Evolutionary conservation across 129 eudicot species (phyloP).

Genomic region (Centaurea solstitialis): DNA sequence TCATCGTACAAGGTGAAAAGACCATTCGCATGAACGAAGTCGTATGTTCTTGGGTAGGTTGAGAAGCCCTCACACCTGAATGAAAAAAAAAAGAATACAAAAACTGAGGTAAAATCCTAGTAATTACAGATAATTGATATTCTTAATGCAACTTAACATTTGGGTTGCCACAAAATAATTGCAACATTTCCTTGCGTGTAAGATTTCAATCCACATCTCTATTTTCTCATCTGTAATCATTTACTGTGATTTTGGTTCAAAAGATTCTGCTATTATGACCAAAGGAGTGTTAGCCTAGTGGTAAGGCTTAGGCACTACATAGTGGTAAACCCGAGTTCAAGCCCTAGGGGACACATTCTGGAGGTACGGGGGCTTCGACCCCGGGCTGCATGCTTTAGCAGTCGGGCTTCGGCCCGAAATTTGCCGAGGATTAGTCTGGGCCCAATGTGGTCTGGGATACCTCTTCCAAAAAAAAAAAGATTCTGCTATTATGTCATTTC

Average conservation of each 20-base stretch:
- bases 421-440: no score
- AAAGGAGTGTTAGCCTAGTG: no score
- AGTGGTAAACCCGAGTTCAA: no score
- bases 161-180: background rate
- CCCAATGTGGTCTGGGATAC: no score
- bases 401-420: no score
- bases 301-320: no score
- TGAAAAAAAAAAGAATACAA: background rate
- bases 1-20: conserved; percentile 60
- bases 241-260: background rate
- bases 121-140: background rate
- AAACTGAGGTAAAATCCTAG: background rate
- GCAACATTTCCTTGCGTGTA: background rate
- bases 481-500: background rate
- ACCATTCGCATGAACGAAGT: conserved; percentile 59
- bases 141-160: background rate
- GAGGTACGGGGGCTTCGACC: no score
- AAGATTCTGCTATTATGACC: background rate
- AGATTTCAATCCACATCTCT: background rate
- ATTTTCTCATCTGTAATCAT: background rate
- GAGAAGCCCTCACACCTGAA: conserved; percentile 82
- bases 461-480: no score
- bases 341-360: no score
- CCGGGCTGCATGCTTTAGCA: no score
- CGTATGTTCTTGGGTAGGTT: conserved; percentile 81